Conservation (phyloP, 257 asterid genomes). For the Vinca minor region DNA sequence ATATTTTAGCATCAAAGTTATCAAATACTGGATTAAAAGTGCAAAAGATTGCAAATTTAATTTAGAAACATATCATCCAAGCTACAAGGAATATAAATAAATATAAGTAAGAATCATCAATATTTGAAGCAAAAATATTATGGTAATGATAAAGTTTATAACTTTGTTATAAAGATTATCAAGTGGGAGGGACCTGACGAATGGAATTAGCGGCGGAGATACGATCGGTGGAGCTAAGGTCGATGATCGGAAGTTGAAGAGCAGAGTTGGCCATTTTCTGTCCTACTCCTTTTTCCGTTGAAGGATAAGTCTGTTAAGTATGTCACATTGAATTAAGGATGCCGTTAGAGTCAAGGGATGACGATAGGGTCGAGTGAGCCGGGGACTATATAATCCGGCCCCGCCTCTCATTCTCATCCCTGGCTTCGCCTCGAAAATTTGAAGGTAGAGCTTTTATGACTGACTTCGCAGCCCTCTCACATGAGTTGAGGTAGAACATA, state of each 20-base stretch:
- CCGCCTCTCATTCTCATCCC: too few relatives aligned
- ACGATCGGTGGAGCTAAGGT: slow-evolving; percentile 35
- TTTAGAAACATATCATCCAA: not conserved
- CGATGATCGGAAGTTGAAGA: slow-evolving; percentile 43
- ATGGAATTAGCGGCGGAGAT: slow-evolving; percentile 34
- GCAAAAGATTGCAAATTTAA: not conserved
- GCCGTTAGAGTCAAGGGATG: too few relatives aligned
- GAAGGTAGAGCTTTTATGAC: too few relatives aligned
- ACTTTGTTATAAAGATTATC: not conserved
- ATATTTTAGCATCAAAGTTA: too few relatives aligned
- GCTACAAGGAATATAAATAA: not conserved
- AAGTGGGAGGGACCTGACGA: slow-evolving; percentile 44
- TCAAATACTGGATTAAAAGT: not conserved
- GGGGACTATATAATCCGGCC: too few relatives aligned
- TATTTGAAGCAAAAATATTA: not conserved
- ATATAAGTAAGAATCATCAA: not conserved
- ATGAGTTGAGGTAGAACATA: too few relatives aligned
- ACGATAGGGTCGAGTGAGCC: too few relatives aligned
- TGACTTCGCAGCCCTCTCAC: too few relatives aligned
- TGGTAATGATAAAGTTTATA: not conserved
- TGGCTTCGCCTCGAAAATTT: too few relatives aligned
- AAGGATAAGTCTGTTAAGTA: too few relatives aligned
- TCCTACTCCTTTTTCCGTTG: not conserved
- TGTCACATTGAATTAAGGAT: too few relatives aligned
- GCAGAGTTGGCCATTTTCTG: slow-evolving; percentile 20